Conservation (phyloP, 805 yeast genomes). For the Saccharomyces jurei region DNA sequence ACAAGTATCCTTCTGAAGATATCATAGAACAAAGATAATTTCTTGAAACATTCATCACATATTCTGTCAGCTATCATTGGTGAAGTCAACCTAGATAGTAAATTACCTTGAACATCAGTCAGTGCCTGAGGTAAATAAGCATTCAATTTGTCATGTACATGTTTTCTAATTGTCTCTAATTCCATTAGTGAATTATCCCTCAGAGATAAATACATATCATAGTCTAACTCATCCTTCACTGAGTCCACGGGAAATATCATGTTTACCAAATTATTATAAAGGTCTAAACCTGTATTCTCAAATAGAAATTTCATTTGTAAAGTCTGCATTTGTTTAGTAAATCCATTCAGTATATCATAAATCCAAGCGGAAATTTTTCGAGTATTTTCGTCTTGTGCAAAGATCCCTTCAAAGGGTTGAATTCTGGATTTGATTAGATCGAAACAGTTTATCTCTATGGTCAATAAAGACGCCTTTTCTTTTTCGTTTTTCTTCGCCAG, state of each 20-base stretch:
- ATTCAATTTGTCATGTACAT: slow-evolving; percentile 38
- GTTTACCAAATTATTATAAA: slow-evolving; percentile 55
- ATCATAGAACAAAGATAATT: slow-evolving; percentile 38
- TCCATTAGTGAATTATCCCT: slow-evolving; percentile 46
- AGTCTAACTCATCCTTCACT: slow-evolving; percentile 46
- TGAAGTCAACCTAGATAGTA: slow-evolving; percentile 50
- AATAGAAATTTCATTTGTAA: slow-evolving; percentile 43
- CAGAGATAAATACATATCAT: slow-evolving; percentile 56
- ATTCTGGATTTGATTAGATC: slow-evolving; percentile 52
- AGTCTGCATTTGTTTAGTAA: slow-evolving; percentile 30
- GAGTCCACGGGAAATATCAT: slow-evolving; percentile 60
- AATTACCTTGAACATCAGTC: slow-evolving; percentile 48
- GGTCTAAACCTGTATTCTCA: slow-evolving; percentile 45
- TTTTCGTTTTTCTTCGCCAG: slow-evolving; percentile 21
- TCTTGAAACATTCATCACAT: slow-evolving; percentile 40
- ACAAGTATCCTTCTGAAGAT: slow-evolving; percentile 31
- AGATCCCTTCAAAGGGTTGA: slow-evolving; percentile 34
- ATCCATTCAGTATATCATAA: slow-evolving; percentile 26
- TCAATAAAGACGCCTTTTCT: slow-evolving; percentile 21
- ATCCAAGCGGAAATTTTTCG: slow-evolving; percentile 21
- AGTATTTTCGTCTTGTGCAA: slow-evolving; percentile 26
- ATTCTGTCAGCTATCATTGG: slow-evolving; percentile 55
- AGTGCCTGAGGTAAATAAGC: slow-evolving; percentile 47
- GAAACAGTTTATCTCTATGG: slow-evolving; percentile 49
- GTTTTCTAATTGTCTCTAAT: slow-evolving; percentile 37